Percentiles rank a stretch among this genome's conserved stretches.
phyloP scores from a whole-genome alignment of 306 rosid genomes.

The Inga laurina region DNA sequence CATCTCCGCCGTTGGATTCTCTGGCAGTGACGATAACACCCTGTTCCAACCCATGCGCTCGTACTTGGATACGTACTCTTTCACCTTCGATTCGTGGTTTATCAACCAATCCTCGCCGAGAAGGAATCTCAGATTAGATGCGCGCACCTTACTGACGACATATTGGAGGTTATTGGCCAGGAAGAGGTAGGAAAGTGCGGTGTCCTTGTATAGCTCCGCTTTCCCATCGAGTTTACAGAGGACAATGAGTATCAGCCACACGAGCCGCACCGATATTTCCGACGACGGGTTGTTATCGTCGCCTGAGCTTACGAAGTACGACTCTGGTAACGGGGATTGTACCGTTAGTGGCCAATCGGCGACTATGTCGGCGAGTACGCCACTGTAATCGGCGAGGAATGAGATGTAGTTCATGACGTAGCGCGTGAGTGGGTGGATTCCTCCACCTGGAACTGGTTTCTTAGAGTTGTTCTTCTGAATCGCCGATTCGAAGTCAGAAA shows the following conservation, averaged over 20 bases:
- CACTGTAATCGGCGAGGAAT: slow-evolving; percentile 65
- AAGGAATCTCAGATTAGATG: slow-evolving; percentile 54
- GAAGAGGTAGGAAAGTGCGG: slow-evolving; percentile 76
- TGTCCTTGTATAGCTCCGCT: slow-evolving; percentile 66
- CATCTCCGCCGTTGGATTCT: slow-evolving; percentile 54
- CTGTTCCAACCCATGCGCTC: slow-evolving; percentile 78
- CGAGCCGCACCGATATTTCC: slow-evolving; percentile 48
- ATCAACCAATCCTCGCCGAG: slow-evolving; percentile 69
- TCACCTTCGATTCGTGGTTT: slow-evolving; percentile 68
- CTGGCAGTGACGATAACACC: slow-evolving; percentile 55
- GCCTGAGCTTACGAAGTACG: slow-evolving; percentile 46
- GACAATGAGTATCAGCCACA: slow-evolving; percentile 71
- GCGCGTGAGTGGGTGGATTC: slow-evolving; percentile 88
- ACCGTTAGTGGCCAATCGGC: slow-evolving; percentile 54
- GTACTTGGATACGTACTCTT: slow-evolving; percentile 67
- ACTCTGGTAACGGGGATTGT: slow-evolving; percentile 64
- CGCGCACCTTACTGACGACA: slow-evolving; percentile 62
- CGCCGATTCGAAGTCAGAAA: slow-evolving; percentile 66
- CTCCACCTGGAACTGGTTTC: slow-evolving; percentile 68
- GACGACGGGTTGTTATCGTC: slow-evolving; percentile 30
- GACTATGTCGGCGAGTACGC: slow-evolving; percentile 50
- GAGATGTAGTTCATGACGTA: slow-evolving; percentile 83
- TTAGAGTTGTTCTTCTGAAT: slow-evolving; percentile 71
- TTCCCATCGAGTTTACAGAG: slow-evolving; percentile 87
- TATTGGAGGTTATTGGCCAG: slow-evolving; percentile 93